A percentile compares a stretch with the other conserved stretches of the same genome.
Evolutionary conservation across 179 eudicot species (phyloP).

Genomic region (Heliamphora pulchella): DNA sequence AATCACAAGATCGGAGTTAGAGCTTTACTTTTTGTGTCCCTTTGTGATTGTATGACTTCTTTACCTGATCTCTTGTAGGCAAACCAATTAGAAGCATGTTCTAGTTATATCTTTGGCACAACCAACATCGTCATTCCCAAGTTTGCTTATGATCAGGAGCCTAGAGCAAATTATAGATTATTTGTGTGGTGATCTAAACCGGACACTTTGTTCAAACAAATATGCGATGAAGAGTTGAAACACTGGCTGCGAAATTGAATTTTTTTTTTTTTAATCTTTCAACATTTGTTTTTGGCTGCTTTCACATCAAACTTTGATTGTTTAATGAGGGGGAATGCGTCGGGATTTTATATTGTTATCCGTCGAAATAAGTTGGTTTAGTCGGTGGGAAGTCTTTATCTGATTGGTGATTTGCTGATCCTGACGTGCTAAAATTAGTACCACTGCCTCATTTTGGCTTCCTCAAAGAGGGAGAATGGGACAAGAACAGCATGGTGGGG

Average conservation of each 20-base stretch:
- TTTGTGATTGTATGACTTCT: not conserved
- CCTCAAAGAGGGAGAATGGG: not conserved
- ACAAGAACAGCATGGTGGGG: constrained; percentile 1
- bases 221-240: not conserved
- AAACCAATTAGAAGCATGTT: not conserved
- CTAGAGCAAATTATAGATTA: not conserved
- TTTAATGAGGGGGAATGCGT: not conserved
- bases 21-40: not conserved
- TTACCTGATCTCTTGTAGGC: not conserved
- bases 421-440: not conserved
- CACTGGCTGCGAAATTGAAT: not conserved
- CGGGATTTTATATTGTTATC: not conserved
- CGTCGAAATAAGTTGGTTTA: not conserved
- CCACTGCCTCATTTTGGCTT: not conserved
- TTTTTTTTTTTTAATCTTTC: not conserved
- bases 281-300: not conserved
- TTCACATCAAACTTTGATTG: not conserved
- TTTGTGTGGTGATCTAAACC: not conserved
- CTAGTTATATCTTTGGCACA: not conserved
- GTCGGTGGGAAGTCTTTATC: not conserved
- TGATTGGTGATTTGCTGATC: not conserved
- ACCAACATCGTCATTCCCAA: not conserved
- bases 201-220: not conserved
- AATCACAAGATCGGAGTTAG: not conserved
- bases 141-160: not conserved